Base-by-base conservation (phyloP, 2,329 filamentous ascomycete species). In the Ophiosphaerella narmari region DNA sequence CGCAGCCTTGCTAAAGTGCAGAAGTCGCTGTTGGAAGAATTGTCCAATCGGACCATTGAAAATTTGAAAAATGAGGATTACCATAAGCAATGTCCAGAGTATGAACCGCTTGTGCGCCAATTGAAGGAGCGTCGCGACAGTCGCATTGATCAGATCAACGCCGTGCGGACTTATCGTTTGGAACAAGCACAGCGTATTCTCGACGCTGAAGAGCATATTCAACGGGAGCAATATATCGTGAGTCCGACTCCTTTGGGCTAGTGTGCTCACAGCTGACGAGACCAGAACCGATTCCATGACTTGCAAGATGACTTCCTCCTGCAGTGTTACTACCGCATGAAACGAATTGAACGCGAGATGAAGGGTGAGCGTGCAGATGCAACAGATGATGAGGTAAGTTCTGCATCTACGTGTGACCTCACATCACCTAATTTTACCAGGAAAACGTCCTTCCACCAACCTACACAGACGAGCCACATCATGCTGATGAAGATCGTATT, bases 11-110 rank as follows among this genome's bases (percentile, higher is more conserved):
- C 84, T 50, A 81, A 83, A 59, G 78, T 82, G 26, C 73, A 88
- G 60, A 89, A 87, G 69, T 82, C 83, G 13, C 80, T 85, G 8
- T 76, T 89, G 12, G 83, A 85, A 50, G 86, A 89, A 64, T 77
- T 90, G 16, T 85, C 85, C 14, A 81, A 84, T 45, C 79, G 84
- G 31, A 81, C 77, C 43, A 73, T 87, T 50, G 81, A 84, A 41
- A 78, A 80, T 50, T 73, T 89, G 50, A 76, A 84, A 54, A 75
- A 80, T 41, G 78, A 81, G 7, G 72, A 80, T 7, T 77, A 75
- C 39, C 77, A 85, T 71, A 78, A 81, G 63, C 70, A 80, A 55
- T 78, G 78, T 11, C 74, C 77, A 6, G 82, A 86, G 63, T 84
- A 83, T 68, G 58, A 74, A 8, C 68, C 74, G 14, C 73, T 87